phyloP scores from a whole-genome alignment of 805 yeast genomes.

The Metschnikowia noctiluminum region DNA sequence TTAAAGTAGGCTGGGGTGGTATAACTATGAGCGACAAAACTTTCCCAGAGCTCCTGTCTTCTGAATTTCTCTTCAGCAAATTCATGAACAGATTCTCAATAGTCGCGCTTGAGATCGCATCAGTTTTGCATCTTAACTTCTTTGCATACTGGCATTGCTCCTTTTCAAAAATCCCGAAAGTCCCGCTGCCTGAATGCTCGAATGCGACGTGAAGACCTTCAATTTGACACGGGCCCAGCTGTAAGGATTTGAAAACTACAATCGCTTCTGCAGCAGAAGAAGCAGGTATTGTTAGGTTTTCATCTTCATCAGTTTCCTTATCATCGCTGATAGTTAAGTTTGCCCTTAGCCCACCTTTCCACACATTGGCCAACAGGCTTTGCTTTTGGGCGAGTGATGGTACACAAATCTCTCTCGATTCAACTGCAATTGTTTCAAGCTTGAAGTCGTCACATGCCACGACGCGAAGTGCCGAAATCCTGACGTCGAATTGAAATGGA shows the following conservation, averaged over 20 bases:
- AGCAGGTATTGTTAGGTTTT: conserved; percentile 25
- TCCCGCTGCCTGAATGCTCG: conserved; percentile 46
- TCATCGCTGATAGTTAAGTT: background rate
- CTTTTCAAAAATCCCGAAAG: conserved; percentile 39
- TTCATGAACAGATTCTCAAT: conserved; percentile 20
- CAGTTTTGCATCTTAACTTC: conserved; percentile 10
- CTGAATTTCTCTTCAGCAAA: conserved; percentile 23
- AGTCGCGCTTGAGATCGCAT: too few relatives aligned
- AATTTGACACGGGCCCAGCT: conserved; percentile 47
- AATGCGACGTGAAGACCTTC: conserved; percentile 50
- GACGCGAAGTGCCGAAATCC: conserved; percentile 48
- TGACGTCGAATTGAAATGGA: conserved; percentile 74
- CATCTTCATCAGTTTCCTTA: background rate
- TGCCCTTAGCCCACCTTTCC: conserved; percentile 1
- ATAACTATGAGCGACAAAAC: conserved; percentile 30
- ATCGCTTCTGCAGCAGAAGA: conserved; percentile 33
- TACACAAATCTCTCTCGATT: background rate
- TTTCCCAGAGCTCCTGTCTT: conserved; percentile 18
- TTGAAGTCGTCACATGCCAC: conserved; percentile 26
- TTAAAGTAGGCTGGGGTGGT: conserved; percentile 59
- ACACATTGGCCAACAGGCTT: background rate
- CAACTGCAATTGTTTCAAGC: conserved; percentile 23
- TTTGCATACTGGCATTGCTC: conserved; percentile 19
- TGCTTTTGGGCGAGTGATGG: conserved; percentile 2
- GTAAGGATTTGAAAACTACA: conserved; percentile 47